phyloP scores from a whole-genome alignment of 2,329 filamentous ascomycete species.

The Epichloe festucae region DNA sequence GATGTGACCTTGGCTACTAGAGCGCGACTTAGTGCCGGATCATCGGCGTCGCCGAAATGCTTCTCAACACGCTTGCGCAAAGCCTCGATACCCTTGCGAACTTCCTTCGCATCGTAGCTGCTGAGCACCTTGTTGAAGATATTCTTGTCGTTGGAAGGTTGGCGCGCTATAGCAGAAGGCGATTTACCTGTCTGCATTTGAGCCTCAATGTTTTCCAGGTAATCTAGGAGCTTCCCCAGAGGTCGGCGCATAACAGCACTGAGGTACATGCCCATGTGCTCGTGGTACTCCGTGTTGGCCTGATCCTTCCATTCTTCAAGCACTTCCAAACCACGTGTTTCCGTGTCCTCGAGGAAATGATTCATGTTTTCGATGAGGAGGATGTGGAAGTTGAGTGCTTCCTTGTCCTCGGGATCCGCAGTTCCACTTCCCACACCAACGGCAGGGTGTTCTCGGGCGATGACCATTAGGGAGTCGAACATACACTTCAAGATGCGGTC shows the following conservation, averaged over 20 bases:
- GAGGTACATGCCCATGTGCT: constrained; percentile 81
- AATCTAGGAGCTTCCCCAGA: constrained; percentile 81
- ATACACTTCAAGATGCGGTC: constrained; percentile 81
- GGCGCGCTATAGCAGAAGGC: constrained; percentile 53
- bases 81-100: constrained; percentile 79
- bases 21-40: constrained; percentile 48
- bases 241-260: constrained; percentile 79
- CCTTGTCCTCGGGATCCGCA: constrained; percentile 71
- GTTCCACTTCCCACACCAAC: constrained; percentile 30
- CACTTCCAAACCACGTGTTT: constrained; percentile 58
- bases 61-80: constrained; percentile 90
- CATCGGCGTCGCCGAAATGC: constrained; percentile 85
- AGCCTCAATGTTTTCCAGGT: constrained; percentile 77
- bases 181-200: constrained; percentile 48
- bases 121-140: constrained; percentile 79
- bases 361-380: constrained; percentile 98
- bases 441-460: constrained; percentile 58
- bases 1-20: constrained; percentile 44
- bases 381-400: constrained; percentile 94
- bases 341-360: constrained; percentile 86
- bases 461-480: constrained; percentile 94
- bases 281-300: constrained; percentile 64
- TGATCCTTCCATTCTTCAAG: constrained; percentile 73
- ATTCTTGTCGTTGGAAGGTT: constrained; percentile 69
- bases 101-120: constrained; percentile 69